Base-by-base conservation (phyloP, 768 basidiomycete genomes). In the Favolaschia claudopus region DNA sequence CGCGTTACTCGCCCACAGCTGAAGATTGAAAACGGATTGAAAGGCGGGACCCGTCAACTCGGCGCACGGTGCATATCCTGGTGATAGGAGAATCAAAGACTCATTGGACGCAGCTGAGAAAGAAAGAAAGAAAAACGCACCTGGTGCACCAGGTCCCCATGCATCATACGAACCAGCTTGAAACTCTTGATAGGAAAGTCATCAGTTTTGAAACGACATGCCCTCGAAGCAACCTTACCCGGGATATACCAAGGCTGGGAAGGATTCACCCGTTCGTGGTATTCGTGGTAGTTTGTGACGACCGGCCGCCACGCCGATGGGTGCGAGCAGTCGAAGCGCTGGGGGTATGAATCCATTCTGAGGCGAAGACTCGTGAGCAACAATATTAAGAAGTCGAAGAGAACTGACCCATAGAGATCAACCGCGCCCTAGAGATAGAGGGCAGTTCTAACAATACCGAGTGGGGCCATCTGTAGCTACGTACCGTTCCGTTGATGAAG, bases 121-220 rank as follows among this genome's bases (percentile, higher is more conserved):
- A 37, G 32, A 20, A 1, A 8, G n/a, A 17, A 6, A 7, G 37
- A 14, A 15, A 33, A 28, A 9, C 58, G 5, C 68, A 85, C 85
- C 87, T 53, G 91, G 89, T n/a, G 88, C 87, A 7, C 77, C 81
- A 1, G 88, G 86, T 10, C 88, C 91, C 90, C 91, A 95, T 4
- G 91, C 86, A 69, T 94, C 92, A 62, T 85, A 93, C 9, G 91
- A 81, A 12, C 93, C 93, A 17, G 85, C 89, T 77, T 91, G 88
- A 67, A 87, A 89, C 73, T 86, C 77, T 75, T 36, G 15, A 19
- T 28, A 12, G 33, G 27, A 20, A 24, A 29, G 27, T 14, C 36
- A 44, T 31, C 36, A 17, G 36, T 9, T 20, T 28, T 25, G 46
- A 33, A 32, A 28, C 42, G 58, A 45, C 67, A 55, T 62, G 54